These are phyloP conservation scores for Aegilops longissima DNA, from an alignment of 176 grass and related monocot species.

Conservation along the genomic window DNA sequence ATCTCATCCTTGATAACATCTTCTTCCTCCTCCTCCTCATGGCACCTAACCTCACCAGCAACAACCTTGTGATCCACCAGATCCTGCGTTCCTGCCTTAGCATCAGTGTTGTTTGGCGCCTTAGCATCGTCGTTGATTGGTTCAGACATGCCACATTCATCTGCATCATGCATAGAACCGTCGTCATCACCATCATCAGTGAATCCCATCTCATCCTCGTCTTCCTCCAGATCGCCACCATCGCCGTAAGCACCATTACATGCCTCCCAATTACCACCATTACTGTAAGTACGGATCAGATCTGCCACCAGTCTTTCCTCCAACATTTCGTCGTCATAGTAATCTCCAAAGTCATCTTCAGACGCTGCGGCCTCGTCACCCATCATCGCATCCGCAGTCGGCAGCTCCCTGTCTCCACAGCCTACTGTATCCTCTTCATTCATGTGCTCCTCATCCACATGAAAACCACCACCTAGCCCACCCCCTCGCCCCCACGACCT, in stretches of 20 bases:
- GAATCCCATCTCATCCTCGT: constrained; percentile 44
- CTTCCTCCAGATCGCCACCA: constrained; percentile 35
- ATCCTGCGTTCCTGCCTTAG: constrained; percentile 19
- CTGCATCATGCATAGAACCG: constrained; percentile 7
- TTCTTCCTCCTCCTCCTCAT: background rate
- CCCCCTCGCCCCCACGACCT: background rate
- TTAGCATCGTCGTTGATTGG: constrained; percentile 6
- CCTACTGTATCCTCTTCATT: background rate
- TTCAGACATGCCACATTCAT: constrained; percentile 20
- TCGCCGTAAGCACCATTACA: constrained; percentile 36
- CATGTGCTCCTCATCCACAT: background rate
- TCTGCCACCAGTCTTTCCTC: constrained; percentile 50
- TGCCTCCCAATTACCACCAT: constrained; percentile 44
- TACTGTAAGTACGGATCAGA: constrained; percentile 50
- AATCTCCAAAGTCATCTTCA: constrained; percentile 50
- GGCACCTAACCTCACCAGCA: background rate
- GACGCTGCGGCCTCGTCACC: constrained; percentile 6
- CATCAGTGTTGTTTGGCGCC: background rate
- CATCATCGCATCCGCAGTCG: background rate
- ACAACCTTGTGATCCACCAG: constrained; percentile 13
- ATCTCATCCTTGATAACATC: background rate
- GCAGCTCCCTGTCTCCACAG: background rate
- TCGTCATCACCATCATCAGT: constrained; percentile 21
- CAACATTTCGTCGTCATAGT: constrained; percentile 37
- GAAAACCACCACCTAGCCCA: background rate